A percentile compares a stretch with the other conserved stretches of the same genome.
phyloP scores from a whole-genome alignment of 2,329 filamentous ascomycete species.

The Xylariales sp. region DNA sequence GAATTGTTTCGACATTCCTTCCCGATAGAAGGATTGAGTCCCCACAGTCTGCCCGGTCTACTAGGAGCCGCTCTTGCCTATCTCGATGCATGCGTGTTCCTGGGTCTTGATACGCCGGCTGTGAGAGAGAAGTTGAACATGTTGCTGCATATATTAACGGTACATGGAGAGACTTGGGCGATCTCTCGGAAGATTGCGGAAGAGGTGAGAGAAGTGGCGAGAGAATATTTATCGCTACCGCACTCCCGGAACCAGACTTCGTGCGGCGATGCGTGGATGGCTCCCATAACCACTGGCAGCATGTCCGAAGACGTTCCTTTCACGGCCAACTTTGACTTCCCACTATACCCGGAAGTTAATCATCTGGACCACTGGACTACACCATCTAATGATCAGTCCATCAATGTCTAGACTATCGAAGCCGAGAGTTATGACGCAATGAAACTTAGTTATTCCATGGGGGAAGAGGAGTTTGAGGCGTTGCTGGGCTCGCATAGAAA shows the following conservation, averaged over 20 bases:
- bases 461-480: too few relatives aligned
- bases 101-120: constrained; percentile 25
- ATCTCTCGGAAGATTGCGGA: constrained; percentile 30
- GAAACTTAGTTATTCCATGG: too few relatives aligned
- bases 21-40: constrained; percentile 23
- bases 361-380: constrained; percentile 1
- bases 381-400: constrained; percentile 9
- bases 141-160: constrained; percentile 24
- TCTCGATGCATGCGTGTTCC: constrained; percentile 29
- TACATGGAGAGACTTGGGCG: constrained; percentile 28
- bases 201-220: constrained; percentile 25
- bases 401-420: too few relatives aligned
- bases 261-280: not conserved
- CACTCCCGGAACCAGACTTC: not conserved
- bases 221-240: constrained; percentile 15
- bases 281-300: not conserved
- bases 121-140: constrained; percentile 28
- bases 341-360: not conserved
- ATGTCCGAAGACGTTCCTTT: not conserved
- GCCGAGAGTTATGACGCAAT: too few relatives aligned
- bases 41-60: constrained; percentile 19
- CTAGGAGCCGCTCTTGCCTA: constrained; percentile 25
- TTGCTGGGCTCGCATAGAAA: too few relatives aligned
- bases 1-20: constrained; percentile 26
- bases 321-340: not conserved